These are phyloP conservation scores for Heliocybe sulcata DNA, from an alignment of 1,284 basidiomycete species.

Conservation along the genomic window DNA sequence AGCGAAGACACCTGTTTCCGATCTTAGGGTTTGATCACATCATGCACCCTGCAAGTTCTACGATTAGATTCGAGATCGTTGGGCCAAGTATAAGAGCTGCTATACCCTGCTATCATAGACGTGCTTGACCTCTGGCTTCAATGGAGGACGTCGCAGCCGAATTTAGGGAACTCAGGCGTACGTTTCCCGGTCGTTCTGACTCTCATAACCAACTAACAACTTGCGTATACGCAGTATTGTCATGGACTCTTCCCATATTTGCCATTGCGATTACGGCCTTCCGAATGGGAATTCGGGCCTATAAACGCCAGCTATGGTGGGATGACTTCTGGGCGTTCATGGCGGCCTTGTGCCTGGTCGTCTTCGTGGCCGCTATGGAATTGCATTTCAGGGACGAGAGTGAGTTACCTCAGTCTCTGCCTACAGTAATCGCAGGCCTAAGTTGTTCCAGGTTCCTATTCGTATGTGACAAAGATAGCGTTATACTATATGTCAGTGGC, in stretches of 20 bases:
- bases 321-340: slow-evolving; percentile 3
- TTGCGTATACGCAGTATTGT: no score
- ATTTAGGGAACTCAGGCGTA: background rate
- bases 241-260: background rate
- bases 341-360: background rate
- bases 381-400: background rate
- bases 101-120: no score
- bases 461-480: background rate
- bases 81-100: no score
- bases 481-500: background rate
- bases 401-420: background rate
- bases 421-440: no score
- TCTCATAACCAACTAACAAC: background rate
- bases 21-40: no score
- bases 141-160: background rate
- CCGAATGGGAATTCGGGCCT: background rate
- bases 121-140: no score
- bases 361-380: slow-evolving; percentile 3
- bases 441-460: background rate
- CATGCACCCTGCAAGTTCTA: no score
- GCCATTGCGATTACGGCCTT: background rate
- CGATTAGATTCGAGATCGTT: no score
- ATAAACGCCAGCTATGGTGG: slow-evolving; percentile 2
- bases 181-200: background rate
- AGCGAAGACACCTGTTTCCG: no score